phyloP scores from a whole-genome alignment of 2,329 filamentous ascomycete genomes.

The Epichloe scottii region DNA sequence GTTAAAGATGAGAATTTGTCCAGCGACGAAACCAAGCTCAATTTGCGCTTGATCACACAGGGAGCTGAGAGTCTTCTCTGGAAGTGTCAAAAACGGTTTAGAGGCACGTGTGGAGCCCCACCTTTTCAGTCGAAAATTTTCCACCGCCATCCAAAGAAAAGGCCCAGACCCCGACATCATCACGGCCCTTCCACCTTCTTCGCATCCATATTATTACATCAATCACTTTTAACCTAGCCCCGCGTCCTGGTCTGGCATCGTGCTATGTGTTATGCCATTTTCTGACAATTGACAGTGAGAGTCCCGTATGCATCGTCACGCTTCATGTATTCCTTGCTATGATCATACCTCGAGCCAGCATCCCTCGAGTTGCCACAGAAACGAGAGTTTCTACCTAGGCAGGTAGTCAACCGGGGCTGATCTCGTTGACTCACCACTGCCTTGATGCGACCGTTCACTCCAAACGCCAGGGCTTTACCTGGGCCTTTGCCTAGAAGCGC shows the following conservation, averaged over 20 bases:
- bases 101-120: constrained; percentile 19
- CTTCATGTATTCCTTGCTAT: neutral
- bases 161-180: constrained; percentile 8
- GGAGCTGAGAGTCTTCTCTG: too few relatives aligned
- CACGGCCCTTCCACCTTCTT: neutral
- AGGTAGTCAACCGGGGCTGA: neutral
- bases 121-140: constrained; percentile 14
- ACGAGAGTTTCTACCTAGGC: neutral
- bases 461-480: constrained; percentile 21
- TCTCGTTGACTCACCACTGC: neutral
- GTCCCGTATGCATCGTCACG: neutral
- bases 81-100: neutral
- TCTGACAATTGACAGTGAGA: neutral
- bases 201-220: neutral
- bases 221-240: neutral
- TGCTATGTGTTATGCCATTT: neutral
- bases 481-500: constrained; percentile 20
- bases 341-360: neutral
- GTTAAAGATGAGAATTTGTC: too few relatives aligned
- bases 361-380: neutral
- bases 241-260: neutral
- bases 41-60: too few relatives aligned
- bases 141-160: constrained; percentile 3
- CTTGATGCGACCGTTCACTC: constrained; percentile 22
- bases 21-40: too few relatives aligned